phyloP scores from a whole-genome alignment of 352 stramenopile species.

The Phytopythium vexans region DNA sequence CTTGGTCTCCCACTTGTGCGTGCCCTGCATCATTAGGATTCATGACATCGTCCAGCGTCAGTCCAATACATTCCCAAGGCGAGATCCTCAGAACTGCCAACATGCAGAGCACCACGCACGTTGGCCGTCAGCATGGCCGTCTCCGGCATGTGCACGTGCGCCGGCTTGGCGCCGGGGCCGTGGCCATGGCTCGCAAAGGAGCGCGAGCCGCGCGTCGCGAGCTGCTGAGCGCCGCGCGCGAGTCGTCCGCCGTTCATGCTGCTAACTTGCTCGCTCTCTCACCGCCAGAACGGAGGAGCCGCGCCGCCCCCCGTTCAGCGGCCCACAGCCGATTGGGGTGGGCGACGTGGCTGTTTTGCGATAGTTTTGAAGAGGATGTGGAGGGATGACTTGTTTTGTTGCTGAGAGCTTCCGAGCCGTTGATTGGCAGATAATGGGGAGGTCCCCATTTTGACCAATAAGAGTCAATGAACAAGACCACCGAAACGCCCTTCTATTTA shows the following conservation, averaged over 20 bases:
- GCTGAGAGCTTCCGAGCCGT: neutral
- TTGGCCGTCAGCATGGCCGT: conserved; percentile 87
- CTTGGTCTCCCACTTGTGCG: conserved; percentile 77
- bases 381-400: conserved; percentile 6
- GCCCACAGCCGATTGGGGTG: neutral
- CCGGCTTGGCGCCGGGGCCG: conserved; percentile 19
- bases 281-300: conserved; percentile 16
- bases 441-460: neutral
- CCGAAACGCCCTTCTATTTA: conserved; percentile 16
- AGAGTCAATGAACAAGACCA: conserved; percentile 7
- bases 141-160: conserved; percentile 79
- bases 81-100: neutral
- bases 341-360: conserved; percentile 1
- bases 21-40: conserved; percentile 48
- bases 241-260: neutral
- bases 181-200: conserved; percentile 40
- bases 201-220: conserved; percentile 36
- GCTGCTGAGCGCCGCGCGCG: conserved; percentile 21
- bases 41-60: neutral
- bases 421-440: conserved; percentile 9
- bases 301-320: conserved; percentile 1
- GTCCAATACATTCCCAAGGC: neutral
- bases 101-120: conserved; percentile 29
- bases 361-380: neutral
- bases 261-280: neutral